Conservation (phyloP, 805 yeast species). For the Hanseniaspora guilliermondii region DNA sequence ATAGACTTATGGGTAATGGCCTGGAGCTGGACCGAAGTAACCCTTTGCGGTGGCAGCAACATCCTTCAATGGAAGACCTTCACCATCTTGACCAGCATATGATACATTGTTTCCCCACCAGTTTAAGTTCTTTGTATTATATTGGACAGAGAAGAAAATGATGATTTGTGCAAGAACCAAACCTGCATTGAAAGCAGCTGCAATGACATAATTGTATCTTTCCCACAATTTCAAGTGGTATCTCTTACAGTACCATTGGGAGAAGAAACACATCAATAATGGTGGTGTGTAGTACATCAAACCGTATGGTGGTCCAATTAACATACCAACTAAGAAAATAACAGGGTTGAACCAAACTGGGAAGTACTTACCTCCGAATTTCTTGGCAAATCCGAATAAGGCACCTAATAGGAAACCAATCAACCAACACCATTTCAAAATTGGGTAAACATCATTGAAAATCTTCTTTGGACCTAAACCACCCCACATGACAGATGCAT, state of each 20-base stretch:
- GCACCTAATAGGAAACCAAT: constrained; percentile 35
- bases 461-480: constrained; percentile 46
- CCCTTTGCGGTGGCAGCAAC: constrained; percentile 18
- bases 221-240: constrained; percentile 45
- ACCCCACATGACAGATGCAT: constrained; percentile 48
- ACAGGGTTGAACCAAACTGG: constrained; percentile 38
- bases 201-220: constrained; percentile 46
- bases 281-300: constrained; percentile 27
- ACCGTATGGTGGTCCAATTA: constrained; percentile 41
- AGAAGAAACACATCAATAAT: constrained; percentile 26
- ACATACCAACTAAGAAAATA: constrained; percentile 39
- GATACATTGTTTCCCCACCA: constrained; percentile 56
- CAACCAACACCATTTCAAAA: constrained; percentile 51
- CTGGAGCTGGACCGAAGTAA: constrained; percentile 23
- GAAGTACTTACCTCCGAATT: constrained; percentile 20
- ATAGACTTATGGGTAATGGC: constrained; percentile 27
- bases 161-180: constrained; percentile 47
- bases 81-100: constrained; percentile 18
- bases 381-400: constrained; percentile 25
- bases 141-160: constrained; percentile 42
- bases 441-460: constrained; percentile 49
- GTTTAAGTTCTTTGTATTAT: constrained; percentile 29
- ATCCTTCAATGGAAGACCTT: constrained; percentile 16
- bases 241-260: constrained; percentile 40
- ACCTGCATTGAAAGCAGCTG: constrained; percentile 54